These are phyloP conservation scores for Euphorbia celastroides DNA, from an alignment of 441 rosid species.

Conservation along the genomic window DNA sequence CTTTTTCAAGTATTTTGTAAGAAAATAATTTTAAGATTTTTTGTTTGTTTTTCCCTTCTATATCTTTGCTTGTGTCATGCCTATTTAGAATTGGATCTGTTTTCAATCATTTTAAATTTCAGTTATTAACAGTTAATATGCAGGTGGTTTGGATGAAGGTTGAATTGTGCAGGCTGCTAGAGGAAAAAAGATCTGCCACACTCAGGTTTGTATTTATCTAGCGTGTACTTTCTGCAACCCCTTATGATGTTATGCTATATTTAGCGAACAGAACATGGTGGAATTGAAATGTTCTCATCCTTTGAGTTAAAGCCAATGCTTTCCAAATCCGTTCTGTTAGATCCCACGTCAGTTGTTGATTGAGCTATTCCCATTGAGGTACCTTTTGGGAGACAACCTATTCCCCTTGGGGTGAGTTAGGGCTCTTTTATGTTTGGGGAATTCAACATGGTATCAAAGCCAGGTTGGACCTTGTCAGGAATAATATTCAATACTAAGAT, in stretches of 20 bases:
- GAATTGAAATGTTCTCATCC: background rate
- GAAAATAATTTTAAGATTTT: background rate
- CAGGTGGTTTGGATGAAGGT: conserved; percentile 97
- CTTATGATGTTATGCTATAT: conserved; percentile 1
- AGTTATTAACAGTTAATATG: conserved; percentile 45
- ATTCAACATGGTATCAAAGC: too few relatives aligned
- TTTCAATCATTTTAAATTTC: conserved; percentile 45
- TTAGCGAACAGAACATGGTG: background rate
- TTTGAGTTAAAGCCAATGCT: background rate
- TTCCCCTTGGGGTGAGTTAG: too few relatives aligned
- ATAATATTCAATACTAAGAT: too few relatives aligned
- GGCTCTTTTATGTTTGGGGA: too few relatives aligned
- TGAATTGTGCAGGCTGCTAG: conserved; percentile 90
- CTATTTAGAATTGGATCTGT: conserved; percentile 8
- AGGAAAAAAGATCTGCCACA: conserved; percentile 90
- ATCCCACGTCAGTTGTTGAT: background rate
- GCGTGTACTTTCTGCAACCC: conserved; percentile 16
- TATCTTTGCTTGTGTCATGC: background rate
- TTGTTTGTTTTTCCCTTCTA: background rate
- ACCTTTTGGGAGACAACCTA: too few relatives aligned
- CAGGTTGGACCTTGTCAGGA: too few relatives aligned
- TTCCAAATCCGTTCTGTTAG: background rate
- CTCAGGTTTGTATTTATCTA: conserved; percentile 57
- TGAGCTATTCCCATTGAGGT: too few relatives aligned
- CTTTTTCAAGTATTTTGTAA: background rate